Conservation (phyloP, 1,284 basidiomycete species). For the Paramarasmius palmivorus region DNA sequence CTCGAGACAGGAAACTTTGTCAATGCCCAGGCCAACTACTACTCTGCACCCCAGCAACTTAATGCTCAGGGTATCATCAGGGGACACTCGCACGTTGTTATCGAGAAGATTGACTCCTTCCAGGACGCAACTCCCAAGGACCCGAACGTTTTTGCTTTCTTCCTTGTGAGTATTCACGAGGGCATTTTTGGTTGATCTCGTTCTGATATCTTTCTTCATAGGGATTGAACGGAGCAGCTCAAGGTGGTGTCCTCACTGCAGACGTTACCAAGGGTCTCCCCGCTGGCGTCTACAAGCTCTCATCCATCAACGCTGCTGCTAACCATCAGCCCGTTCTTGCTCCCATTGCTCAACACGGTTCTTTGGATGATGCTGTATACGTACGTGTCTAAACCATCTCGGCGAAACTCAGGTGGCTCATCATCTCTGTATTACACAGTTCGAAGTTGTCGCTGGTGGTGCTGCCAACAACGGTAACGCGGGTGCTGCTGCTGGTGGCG, state of each 20-base stretch:
- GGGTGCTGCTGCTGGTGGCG: neutral
- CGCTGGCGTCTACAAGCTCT: slow-evolving; percentile 62
- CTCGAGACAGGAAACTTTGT: slow-evolving; percentile 64
- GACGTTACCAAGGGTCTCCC: slow-evolving; percentile 61
- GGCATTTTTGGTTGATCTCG: neutral
- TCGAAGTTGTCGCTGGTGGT: slow-evolving; percentile 7
- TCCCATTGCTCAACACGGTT: slow-evolving; percentile 52
- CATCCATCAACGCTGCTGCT: slow-evolving; percentile 55
- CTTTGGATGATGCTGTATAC: slow-evolving; percentile 38
- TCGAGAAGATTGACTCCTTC: slow-evolving; percentile 51
- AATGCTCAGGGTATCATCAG: slow-evolving; percentile 51
- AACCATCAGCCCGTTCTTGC: slow-evolving; percentile 69
- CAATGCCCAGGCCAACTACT: slow-evolving; percentile 62
- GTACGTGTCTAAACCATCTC: slow-evolving; percentile 30
- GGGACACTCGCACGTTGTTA: slow-evolving; percentile 67
- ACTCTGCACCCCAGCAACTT: slow-evolving; percentile 66
- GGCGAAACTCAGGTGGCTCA: neutral
- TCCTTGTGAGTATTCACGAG: slow-evolving; percentile 43
- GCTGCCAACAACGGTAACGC: slow-evolving; percentile 6
- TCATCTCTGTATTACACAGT: slow-evolving; percentile 2
- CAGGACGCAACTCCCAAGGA: slow-evolving; percentile 53
- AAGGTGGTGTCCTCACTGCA: slow-evolving; percentile 47
- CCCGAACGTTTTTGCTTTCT: slow-evolving; percentile 62
- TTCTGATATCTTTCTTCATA: neutral
- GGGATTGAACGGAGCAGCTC: slow-evolving; percentile 1